A percentile compares a stretch with the other conserved stretches of the same genome.
Conservation (phyloP, 2,329 filamentous ascomycete species). For the Aspergillus brasiliensis region DNA sequence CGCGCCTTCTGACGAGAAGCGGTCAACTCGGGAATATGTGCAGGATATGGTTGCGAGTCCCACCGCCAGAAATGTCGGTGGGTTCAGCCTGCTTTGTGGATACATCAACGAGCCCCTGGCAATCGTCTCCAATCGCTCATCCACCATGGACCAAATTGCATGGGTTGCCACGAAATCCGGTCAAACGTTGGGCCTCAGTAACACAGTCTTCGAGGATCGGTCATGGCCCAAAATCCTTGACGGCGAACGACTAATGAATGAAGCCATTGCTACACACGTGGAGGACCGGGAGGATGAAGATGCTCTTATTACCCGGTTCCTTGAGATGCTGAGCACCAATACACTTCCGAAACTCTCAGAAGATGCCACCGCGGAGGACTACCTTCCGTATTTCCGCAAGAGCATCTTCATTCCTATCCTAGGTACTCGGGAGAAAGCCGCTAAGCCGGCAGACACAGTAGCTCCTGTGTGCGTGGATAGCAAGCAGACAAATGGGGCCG, state of each 20-base stretch:
- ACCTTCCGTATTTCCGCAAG: slow-evolving; percentile 58
- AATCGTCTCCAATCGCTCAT: slow-evolving; percentile 65
- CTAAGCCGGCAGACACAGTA: slow-evolving; percentile 37
- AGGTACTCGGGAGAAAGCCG: slow-evolving; percentile 49
- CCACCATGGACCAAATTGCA: slow-evolving; percentile 52
- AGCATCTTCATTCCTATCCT: slow-evolving; percentile 64
- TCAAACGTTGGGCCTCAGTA: slow-evolving; percentile 63
- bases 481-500: slow-evolving; percentile 11
- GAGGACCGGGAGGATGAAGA: slow-evolving; percentile 48
- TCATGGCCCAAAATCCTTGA: slow-evolving; percentile 64
- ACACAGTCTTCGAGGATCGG: slow-evolving; percentile 60
- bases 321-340: slow-evolving; percentile 57
- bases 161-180: slow-evolving; percentile 53
- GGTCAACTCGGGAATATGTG: slow-evolving; percentile 55
- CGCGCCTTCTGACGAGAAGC: slow-evolving; percentile 39
- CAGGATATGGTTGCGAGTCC: slow-evolving; percentile 57
- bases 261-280: slow-evolving; percentile 52
- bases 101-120: slow-evolving; percentile 56
- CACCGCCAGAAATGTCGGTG: slow-evolving; percentile 60
- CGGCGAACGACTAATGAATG: slow-evolving; percentile 56
- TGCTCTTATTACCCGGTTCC: slow-evolving; percentile 54
- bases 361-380: slow-evolving; percentile 55
- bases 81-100: slow-evolving; percentile 65
- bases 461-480: slow-evolving; percentile 34
- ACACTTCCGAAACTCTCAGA: slow-evolving; percentile 55